Conservation (phyloP, 768 basidiomycete genomes). For the Crassisporium funariophilum region DNA sequence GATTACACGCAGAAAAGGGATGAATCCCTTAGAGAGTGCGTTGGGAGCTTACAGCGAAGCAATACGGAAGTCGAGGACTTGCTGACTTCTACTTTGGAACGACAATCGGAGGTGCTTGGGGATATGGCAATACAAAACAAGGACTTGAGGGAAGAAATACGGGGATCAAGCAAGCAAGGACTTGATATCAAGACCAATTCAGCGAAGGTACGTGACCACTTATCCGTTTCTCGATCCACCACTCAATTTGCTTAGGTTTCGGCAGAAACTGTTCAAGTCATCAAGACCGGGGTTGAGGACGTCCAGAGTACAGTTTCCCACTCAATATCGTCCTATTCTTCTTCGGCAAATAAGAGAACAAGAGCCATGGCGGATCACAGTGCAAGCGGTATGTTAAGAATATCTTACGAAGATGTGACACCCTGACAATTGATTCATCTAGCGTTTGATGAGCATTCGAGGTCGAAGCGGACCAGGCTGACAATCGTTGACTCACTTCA, state of each 20-base stretch:
- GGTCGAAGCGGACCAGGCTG: conserved; percentile 68
- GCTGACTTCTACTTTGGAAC: conserved; percentile 47
- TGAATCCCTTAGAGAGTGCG: conserved; percentile 58
- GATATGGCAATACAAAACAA: conserved; percentile 42
- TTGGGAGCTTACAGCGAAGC: conserved; percentile 52
- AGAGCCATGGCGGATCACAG: conserved; percentile 34
- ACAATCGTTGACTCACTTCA: conserved; percentile 56
- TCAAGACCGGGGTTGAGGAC: conserved; percentile 44
- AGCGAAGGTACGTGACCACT: conserved; percentile 49
- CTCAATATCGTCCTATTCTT: conserved; percentile 53
- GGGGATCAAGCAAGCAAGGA: conserved; percentile 49
- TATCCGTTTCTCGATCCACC: background rate
- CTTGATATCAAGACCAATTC: conserved; percentile 60
- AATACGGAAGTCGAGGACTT: conserved; percentile 59
- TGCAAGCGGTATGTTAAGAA: conserved; percentile 16
- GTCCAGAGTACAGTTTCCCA: conserved; percentile 46
- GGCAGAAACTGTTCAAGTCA: conserved; percentile 36
- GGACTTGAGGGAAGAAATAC: conserved; percentile 41
- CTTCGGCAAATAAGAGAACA: conserved; percentile 51
- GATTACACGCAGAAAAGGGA: conserved; percentile 74
- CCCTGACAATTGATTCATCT: conserved; percentile 2
- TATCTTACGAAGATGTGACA: background rate
- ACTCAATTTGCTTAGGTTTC: conserved; percentile 38
- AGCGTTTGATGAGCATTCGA: conserved; percentile 65
- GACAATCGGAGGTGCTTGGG: conserved; percentile 50